Base-by-base conservation (phyloP, 208 protist species). In the Naegleria fowleri region DNA sequence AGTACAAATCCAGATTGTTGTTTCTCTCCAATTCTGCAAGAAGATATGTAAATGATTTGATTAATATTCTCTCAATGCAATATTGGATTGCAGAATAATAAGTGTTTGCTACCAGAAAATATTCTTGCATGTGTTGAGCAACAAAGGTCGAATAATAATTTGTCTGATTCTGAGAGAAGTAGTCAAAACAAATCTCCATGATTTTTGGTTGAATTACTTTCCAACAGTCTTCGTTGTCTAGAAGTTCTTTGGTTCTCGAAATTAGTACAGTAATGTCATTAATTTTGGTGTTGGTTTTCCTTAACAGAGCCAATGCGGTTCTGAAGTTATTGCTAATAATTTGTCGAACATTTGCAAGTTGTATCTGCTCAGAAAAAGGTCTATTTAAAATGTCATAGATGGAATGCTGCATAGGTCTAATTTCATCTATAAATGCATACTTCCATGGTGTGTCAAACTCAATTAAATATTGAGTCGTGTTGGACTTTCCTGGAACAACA, bases 381-480 rank as follows among this genome's bases (percentile, higher is more conserved):
- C 85, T 88, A 6, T 36, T 51, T 5, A 88, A 33, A 33, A 88
- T 58, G 5, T 51, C 39, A 88, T n/a, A 51, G 58, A 58, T 48
- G 29, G 85, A 38, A 58, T 40, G 40, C 39, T 88, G 19, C 25
- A 58, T 88, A 38, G 19, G 41, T 58, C 41, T 88, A 29, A 88
- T 58, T 38, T 88, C 85, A 36, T 88, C 85, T 38, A 88, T 48
- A 88, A 88, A 88, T n/a, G 33, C 85, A 58, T 59, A 58, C 0
- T 36, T n/a, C 85, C 85, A 88, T 39, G 39, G 43, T 0, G 41
- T 38, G 36, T 88, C 85, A 19, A 88, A 88, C 13, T 88, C 85
- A 58, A 88, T 58, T n/a, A 36, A 51, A n/a, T 51, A 48, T 9
- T 25, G 19, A 25, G 6, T 87, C 11, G 16, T 84, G 33, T 38